Evolutionary conservation across 805 yeast species (phyloP), one percentile per base, ranked within the genome.

Genomic region (Saccharomycopsis lassenensis): DNA sequence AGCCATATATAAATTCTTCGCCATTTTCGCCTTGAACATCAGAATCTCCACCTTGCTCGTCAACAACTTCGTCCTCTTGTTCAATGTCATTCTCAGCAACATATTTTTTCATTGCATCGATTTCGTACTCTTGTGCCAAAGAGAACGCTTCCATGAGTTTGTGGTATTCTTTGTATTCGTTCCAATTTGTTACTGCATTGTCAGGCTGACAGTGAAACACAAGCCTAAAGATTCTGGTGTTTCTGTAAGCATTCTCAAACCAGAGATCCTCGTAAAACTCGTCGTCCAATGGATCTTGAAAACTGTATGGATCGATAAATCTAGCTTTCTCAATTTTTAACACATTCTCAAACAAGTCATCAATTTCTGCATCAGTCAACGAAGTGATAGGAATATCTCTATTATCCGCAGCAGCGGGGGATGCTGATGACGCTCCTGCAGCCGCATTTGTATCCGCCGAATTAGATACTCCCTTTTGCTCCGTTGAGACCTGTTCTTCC

Each of bases 191-290:
- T n/a, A 89, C 97, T 5, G 73, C 65, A 54, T 89, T 85, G 56
- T 91, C 98, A 0, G 99, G 99, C 52, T 93, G 98, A 44, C 84
- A 75, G 46, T 87, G 87, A 67, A 91, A 91, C 1, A 91, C 82
- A 55, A 79, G 64, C 43, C 95, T 67, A 60, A 71, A 91, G 1
- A 93, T 61, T 41, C 71, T 65, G 0, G 97, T 85, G 51, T 91
- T 91, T 48, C 87, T 67, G 36, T 79, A 62, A 0, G 98, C 96
- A 49, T 72, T 74, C 4, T 77, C 77, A 52, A 67, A 71, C 95
- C 95, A 89, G 5, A 77, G 54, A 48, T 85, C 95, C 48, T 82
- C 87, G 50, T 74, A 84, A 53, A 91, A 91, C 2, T 71, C 71
- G n/a, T 71, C 79, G 41, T 69, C 73, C 32, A 91, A 54, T 0